Conservation (phyloP, 352 stramenopile genomes). For the Pythium monospermum region DNA sequence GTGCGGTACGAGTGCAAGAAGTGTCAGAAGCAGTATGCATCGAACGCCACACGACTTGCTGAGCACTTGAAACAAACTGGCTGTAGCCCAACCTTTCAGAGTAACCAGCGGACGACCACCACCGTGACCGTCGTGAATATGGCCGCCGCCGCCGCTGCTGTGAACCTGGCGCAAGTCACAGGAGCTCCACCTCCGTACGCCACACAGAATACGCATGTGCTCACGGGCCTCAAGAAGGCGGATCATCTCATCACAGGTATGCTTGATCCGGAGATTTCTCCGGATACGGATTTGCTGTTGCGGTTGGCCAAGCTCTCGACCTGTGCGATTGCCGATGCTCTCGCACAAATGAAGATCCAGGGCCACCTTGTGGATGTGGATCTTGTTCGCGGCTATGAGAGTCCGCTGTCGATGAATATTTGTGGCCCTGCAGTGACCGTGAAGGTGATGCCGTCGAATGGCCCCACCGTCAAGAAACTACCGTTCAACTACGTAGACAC, state of each 20-base stretch:
- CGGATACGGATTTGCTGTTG: slow-evolving; percentile 60
- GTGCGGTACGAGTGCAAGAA: slow-evolving; percentile 87
- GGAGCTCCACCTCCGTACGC: slow-evolving; percentile 26
- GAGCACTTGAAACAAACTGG: slow-evolving; percentile 72
- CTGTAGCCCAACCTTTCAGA: slow-evolving; percentile 72
- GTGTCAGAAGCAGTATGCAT: slow-evolving; percentile 84
- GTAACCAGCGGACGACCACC: slow-evolving; percentile 55
- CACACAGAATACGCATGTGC: slow-evolving; percentile 26
- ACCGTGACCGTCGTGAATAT: slow-evolving; percentile 18
- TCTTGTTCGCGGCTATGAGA: slow-evolving; percentile 54
- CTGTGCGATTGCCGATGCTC: slow-evolving; percentile 73
- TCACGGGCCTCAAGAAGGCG: slow-evolving; percentile 40
- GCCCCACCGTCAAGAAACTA: slow-evolving; percentile 49
- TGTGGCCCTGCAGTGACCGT: slow-evolving; percentile 71
- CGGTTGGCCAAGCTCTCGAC: slow-evolving; percentile 73
- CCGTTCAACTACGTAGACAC: slow-evolving; percentile 81
- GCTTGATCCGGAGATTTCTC: slow-evolving; percentile 57
- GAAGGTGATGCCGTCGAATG: slow-evolving; percentile 66
- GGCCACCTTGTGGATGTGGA: slow-evolving; percentile 73
- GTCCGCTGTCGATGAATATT: slow-evolving; percentile 60
- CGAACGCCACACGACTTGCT: slow-evolving; percentile 73
- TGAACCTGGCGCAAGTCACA: slow-evolving; percentile 27
- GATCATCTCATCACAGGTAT: slow-evolving; percentile 60
- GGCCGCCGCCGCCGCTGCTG: slow-evolving; percentile 17
- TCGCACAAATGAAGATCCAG: slow-evolving; percentile 73